These are phyloP conservation scores for Primulina eburnea DNA, from an alignment of 257 asterid genomes.

Conservation along the genomic window DNA sequence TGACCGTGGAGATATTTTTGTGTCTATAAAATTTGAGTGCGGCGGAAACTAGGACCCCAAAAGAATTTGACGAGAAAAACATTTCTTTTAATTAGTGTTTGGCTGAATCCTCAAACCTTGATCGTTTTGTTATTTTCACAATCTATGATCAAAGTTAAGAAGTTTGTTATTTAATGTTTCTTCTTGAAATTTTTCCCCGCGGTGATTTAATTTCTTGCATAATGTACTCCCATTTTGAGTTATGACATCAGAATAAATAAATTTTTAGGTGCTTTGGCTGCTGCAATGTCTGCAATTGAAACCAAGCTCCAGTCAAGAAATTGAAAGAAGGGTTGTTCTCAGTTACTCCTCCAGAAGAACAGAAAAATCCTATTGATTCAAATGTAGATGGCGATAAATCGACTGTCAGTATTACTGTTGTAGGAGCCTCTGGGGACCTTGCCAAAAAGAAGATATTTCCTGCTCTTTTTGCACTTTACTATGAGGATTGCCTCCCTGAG, in stretches of 20 bases:
- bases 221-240: conserved; percentile 12
- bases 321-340: conserved; percentile 41
- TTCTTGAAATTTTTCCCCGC: not conserved
- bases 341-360: conserved; percentile 40
- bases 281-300: conserved; percentile 28
- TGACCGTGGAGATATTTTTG: conserved; percentile 8
- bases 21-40: not conserved
- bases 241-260: conserved; percentile 20
- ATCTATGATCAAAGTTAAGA: not conserved
- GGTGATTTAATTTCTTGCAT: not conserved
- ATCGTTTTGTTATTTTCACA: not conserved
- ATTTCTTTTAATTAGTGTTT: not conserved
- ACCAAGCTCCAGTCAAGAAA: conserved; percentile 39
- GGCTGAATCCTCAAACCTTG: not conserved
- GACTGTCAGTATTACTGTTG: conserved; percentile 83
- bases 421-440: conserved; percentile 98
- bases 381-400: conserved; percentile 36
- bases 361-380: conserved; percentile 18
- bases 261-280: conserved; percentile 42
- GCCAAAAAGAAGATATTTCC: conserved; percentile 99
- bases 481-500: conserved; percentile 93
- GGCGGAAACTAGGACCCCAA: not conserved
- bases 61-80: not conserved
- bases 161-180: too few species aligned
- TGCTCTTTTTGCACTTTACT: conserved; percentile 94